Conservation (phyloP, 768 basidiomycete genomes). For the Russula abietina region DNA sequence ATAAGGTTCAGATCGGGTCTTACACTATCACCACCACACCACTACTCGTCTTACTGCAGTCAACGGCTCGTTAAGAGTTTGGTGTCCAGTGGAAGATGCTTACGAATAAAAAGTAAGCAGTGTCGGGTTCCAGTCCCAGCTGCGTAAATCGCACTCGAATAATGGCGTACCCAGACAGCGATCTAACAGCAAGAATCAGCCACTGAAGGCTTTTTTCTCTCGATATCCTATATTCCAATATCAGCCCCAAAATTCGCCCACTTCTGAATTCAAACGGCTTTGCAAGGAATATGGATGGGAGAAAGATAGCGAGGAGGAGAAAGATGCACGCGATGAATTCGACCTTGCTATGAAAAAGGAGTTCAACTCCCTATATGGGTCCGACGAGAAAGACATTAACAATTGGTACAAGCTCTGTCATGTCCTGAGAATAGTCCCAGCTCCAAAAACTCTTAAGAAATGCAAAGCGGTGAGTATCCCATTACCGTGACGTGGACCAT, state of each 20-base stretch:
- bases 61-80: too few relatives aligned
- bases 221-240: conserved; percentile 16
- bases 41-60: accelerated
- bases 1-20: too few relatives aligned
- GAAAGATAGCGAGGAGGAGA: not conserved
- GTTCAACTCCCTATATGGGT: conserved; percentile 25
- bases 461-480: not conserved
- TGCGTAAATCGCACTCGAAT: too few relatives aligned
- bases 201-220: conserved; percentile 23
- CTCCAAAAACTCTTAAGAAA: conserved; percentile 5
- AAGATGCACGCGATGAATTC: not conserved
- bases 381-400: conserved; percentile 18
- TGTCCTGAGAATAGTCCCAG: conserved; percentile 20
- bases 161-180: too few relatives aligned
- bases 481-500: not conserved
- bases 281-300: not conserved
- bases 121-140: too few relatives aligned
- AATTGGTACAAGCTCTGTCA: conserved; percentile 23
- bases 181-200: not conserved
- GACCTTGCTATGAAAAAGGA: conserved; percentile 17
- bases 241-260: conserved; percentile 9
- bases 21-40: too few relatives aligned
- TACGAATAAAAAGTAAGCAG: too few relatives aligned
- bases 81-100: too few relatives aligned
- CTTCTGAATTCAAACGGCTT: conserved; percentile 18